These are phyloP conservation scores for Kwoniella pini DNA, from an alignment of 768 basidiomycete genomes.

Conservation along the genomic window DNA sequence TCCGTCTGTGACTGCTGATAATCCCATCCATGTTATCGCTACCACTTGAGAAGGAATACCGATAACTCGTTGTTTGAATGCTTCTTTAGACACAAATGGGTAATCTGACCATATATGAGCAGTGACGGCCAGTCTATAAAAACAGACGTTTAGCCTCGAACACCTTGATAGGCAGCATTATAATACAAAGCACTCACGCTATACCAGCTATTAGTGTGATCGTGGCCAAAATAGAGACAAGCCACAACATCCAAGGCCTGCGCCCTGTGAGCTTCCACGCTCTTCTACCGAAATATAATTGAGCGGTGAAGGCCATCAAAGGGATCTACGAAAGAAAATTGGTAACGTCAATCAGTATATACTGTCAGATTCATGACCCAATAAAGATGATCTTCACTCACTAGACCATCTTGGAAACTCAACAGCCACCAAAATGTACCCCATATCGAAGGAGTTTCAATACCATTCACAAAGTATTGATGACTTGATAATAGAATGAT, in stretches of 20 bases:
- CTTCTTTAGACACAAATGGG: slow-evolving; percentile 39
- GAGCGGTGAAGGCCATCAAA: slow-evolving; percentile 44
- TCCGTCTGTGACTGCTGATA: slow-evolving; percentile 46
- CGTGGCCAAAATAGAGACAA: slow-evolving; percentile 25
- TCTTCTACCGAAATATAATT: slow-evolving; percentile 45
- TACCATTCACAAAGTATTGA: slow-evolving; percentile 43
- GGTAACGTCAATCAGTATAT: too few relatives aligned
- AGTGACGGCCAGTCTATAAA: slow-evolving; percentile 45
- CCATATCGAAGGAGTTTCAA: slow-evolving; percentile 34
- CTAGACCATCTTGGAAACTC: slow-evolving; percentile 47
- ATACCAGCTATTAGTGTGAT: slow-evolving; percentile 35
- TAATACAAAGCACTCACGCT: too few relatives aligned
- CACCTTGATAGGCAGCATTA: too few relatives aligned
- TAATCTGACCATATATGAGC: slow-evolving; percentile 41
- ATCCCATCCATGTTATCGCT: slow-evolving; percentile 50
- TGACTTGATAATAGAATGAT: slow-evolving; percentile 38
- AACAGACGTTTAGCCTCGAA: neutral
- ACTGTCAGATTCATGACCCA: too few relatives aligned
- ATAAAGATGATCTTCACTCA: slow-evolving; percentile 26
- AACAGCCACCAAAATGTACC: slow-evolving; percentile 47
- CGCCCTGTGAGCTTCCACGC: slow-evolving; percentile 38
- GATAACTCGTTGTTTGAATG: slow-evolving; percentile 25
- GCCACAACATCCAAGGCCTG: slow-evolving; percentile 36
- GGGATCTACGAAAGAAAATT: slow-evolving; percentile 30
- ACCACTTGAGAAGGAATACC: slow-evolving; percentile 45